Evolutionary conservation across 2,329 filamentous ascomycete species (phyloP).

Genomic region (Aspergillus pseudoterreus): DNA sequence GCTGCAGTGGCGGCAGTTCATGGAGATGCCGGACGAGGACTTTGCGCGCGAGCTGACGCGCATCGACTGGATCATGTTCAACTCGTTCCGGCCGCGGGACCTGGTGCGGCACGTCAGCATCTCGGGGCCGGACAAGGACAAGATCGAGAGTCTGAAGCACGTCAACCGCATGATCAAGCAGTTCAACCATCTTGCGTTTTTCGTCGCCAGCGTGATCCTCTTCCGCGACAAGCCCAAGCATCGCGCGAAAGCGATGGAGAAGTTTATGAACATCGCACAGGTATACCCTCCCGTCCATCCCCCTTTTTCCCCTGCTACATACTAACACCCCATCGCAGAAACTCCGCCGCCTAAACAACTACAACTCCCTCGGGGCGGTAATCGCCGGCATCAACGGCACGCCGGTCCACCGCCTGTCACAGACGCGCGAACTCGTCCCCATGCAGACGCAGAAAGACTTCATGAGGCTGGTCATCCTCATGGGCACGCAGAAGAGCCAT

Average conservation of each 20-base stretch:
- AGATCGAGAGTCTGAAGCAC: constrained; percentile 72
- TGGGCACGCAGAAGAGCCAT: constrained; percentile 89
- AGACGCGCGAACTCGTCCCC: constrained; percentile 74
- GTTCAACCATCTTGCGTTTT: constrained; percentile 80
- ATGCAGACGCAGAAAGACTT: constrained; percentile 75
- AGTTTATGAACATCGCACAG: constrained; percentile 85
- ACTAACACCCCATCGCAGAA: constrained; percentile 48
- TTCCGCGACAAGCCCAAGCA: constrained; percentile 96
- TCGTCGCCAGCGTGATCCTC: constrained; percentile 79
- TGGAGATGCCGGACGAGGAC: constrained; percentile 78
- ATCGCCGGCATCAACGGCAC: constrained; percentile 89
- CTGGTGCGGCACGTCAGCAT: constrained; percentile 87
- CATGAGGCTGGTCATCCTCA: constrained; percentile 81
- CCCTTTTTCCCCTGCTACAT: not conserved
- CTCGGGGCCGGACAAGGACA: constrained; percentile 45
- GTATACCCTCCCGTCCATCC: constrained; percentile 24
- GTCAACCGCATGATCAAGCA: constrained; percentile 93
- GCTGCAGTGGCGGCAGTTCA: constrained; percentile 82
- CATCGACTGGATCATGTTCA: constrained; percentile 98
- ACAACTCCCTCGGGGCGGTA: constrained; percentile 91
- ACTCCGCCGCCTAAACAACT: constrained; percentile 89
- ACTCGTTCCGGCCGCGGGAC: constrained; percentile 86
- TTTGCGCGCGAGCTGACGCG: constrained; percentile 88
- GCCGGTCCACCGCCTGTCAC: constrained; percentile 75
- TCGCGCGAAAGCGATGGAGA: constrained; percentile 83